Base-by-base conservation (phyloP, 139 green algal genomes). In the Chlamydomonas sp. region DNA sequence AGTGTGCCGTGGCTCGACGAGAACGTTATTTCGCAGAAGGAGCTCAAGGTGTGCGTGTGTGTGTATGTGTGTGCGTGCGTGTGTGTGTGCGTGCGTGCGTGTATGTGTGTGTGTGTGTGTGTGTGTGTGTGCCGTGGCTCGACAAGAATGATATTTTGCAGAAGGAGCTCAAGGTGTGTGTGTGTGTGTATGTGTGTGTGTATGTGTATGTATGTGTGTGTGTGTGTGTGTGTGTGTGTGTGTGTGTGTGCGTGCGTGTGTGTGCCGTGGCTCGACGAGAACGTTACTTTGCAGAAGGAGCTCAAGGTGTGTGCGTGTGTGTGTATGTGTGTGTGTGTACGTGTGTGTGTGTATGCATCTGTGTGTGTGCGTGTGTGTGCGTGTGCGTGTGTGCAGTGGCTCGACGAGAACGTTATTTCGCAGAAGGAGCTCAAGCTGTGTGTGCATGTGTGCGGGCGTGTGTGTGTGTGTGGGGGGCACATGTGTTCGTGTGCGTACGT, bases 1-100 rank as follows among this genome's bases (percentile, higher is more conserved):
- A 75, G 68, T 1, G 77, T 83, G 48, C 77, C 77, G 3, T 83
- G 77, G 77, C 69, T 83, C 31, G 73, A 79, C 43, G 77, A 83
- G 22, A 58, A 3, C 65, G 54, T 65, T 34, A 0, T 76, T 49
- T 29, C 50, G 8, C 35, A 72, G 30, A 67, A 69, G 58, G 50
- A 70, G 47, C 37, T 74, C 5, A 60, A 69, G 22, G n/a, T n/a
- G n/a, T n/a, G n/a, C n/a, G n/a, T 29, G 36, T 3, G 28, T 1
- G n/a, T 5, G 39, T 1, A 39, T 3, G 10, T 8, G 33, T 31
- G 26, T n/a, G n/a, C n/a, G n/a, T n/a, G n/a, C n/a, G n/a, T n/a
- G n/a, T n/a, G n/a, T n/a, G n/a, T n/a, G n/a, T n/a, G n/a, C n/a
- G n/a, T n/a, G n/a, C n/a, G n/a, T n/a, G n/a, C n/a, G n/a, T n/a